Evolutionary conservation across 768 basidiomycete species (phyloP), one percentile per base, ranked within the genome.

Genomic region (Clavaria fumosa): DNA sequence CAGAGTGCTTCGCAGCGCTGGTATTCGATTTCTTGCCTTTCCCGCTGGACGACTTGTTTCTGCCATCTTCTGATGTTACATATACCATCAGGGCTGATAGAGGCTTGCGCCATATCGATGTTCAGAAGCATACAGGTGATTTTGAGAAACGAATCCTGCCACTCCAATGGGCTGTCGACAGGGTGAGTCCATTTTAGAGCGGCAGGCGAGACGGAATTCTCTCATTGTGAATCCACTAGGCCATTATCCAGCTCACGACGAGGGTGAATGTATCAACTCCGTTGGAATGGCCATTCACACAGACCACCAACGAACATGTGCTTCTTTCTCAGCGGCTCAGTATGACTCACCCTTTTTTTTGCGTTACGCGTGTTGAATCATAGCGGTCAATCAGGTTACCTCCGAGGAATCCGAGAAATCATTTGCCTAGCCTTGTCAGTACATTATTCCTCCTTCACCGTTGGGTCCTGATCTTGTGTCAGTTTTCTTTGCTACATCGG

Each of bases 111-210:
- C 69, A 71, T 43, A 69, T 84, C 44, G 68, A 86, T 46, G 82
- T 82, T 0, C 59, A 62, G 15, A 57, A 60, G 14, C 80, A 82
- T 48, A 67, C 57, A 3, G 75, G 78, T 42, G 78, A 81, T 53
- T 72, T 76, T 45, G 79, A 84, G 52, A 58, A 58, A 37, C 58
- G 75, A 32, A 63, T 82, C 21, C 50, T 86, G 12, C 83, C 83
- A 1, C 45, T 86, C 15, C 83, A 86, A 44, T 76, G 81, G 67
- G 77, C 80, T 7, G 59, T 86, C 23, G 83, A 86, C 46, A 61
- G 69, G 50, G 80, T 76, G 43, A 19, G 69, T 42, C 27, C 4
- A 34, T 24, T 26, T 9, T 26, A 5, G 21, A 12, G 36, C 27
- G 24, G 27, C 27, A n/a, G 9, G 5, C 2, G 27, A 23, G n/a